Base-by-base conservation (phyloP, 768 basidiomycete species). In the Termitomyces sp. region DNA sequence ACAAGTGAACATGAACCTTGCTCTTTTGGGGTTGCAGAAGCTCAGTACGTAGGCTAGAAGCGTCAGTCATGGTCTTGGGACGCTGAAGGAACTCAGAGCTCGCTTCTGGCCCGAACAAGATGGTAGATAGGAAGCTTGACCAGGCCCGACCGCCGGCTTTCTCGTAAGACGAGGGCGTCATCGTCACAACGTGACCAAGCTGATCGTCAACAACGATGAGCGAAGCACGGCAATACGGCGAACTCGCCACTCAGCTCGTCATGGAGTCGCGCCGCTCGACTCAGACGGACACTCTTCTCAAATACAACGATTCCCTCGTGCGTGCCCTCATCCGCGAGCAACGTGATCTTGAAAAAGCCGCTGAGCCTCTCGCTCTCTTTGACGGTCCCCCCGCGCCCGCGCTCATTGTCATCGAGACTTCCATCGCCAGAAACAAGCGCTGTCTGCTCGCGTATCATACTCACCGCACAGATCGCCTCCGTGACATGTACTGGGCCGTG, bases 371-470 rank as follows among this genome's bases (percentile, higher is more conserved):
- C 40, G 69, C 71, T 16, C 56, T 69, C 40, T 65, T 72, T 16
- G 80, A 79, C 62, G 67, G 71, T 53, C 69, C 76, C 40, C 75
- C 85, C 52, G 81, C 83, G 20, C 83, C 84, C 2, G 82, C 86
- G 20, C 75, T 95, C 61, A 82, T 93, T 66, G 84, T 98, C 67
- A 87, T 91, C 69, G 93, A 96, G 72, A 91, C 95, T 8, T 86
- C 92, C 40, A 89, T 96, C 65, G 79, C 87, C 43, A 85, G 95
- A 62, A 97, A 98, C 79, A 97, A 96, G 71, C 89, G 97, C n/a
- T 94, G 93, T 70, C 80, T 98, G 4, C 83, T 98, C 48, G 94
- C 93, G 0, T 99, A 98, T 73, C 93, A 98, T 72, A 76, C 83
- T 28, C 93, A 95, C 74, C 83, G 96, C 57, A 73, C 93, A 41